These are phyloP conservation scores for Xylaria sp. DNA, from an alignment of 2,329 filamentous ascomycete genomes.

Conservation along the genomic window DNA sequence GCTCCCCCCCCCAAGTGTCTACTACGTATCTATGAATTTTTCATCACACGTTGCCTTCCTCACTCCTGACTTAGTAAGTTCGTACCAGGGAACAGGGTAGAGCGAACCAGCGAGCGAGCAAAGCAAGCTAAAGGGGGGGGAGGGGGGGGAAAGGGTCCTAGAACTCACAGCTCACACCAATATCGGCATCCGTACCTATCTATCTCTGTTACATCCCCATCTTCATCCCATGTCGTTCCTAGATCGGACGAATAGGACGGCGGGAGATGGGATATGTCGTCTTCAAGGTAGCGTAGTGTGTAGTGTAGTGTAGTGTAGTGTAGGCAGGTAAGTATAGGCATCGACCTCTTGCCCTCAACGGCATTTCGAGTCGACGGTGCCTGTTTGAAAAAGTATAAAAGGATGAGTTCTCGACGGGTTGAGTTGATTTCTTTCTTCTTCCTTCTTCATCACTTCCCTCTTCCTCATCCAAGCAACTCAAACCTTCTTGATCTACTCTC, in stretches of 20 bases:
- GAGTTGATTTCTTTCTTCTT: slow-evolving; percentile 60
- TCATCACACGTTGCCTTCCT: slow-evolving; percentile 25
- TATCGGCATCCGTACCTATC: slow-evolving; percentile 15
- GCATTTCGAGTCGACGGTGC: slow-evolving; percentile 20
- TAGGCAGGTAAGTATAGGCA: not conserved
- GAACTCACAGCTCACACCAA: slow-evolving; percentile 7
- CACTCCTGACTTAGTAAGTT: slow-evolving; percentile 14
- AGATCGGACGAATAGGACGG: slow-evolving; percentile 39
- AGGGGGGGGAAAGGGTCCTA: slow-evolving; percentile 3
- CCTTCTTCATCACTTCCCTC: slow-evolving; percentile 58
- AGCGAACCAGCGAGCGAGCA: slow-evolving; percentile 22
- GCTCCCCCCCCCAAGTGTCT: not conserved
- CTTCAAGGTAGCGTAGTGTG: not conserved
- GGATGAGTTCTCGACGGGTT: slow-evolving; percentile 60
- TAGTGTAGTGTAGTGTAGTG: too few relatives aligned
- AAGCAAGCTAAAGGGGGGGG: slow-evolving; percentile 25
- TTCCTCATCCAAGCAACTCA: slow-evolving; percentile 50
- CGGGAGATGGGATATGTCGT: slow-evolving; percentile 15
- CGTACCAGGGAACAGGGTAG: slow-evolving; percentile 24
- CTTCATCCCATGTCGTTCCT: slow-evolving; percentile 21
- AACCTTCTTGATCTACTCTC: slow-evolving; percentile 41
- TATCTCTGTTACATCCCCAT: slow-evolving; percentile 26
- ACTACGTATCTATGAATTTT: slow-evolving; percentile 17
- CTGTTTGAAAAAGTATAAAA: slow-evolving; percentile 70
- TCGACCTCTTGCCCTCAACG: slow-evolving; percentile 12